Percentiles rank a stretch among this genome's conserved stretches.
These are phyloP conservation scores for Tetrahymena elliotti DNA, from an alignment of 73 alveolate species.

Conservation along the genomic window DNA sequence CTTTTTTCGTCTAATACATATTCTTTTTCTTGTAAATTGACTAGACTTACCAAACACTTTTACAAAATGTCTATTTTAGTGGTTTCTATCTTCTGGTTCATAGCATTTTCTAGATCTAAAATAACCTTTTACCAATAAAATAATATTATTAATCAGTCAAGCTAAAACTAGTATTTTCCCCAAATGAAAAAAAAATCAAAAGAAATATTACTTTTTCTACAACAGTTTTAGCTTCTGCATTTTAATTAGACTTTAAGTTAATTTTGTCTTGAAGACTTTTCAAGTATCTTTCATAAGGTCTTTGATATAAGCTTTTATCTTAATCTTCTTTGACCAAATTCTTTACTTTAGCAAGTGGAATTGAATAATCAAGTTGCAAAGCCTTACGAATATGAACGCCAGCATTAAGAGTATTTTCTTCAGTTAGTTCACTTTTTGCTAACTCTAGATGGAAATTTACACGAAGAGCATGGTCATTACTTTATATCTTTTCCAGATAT, in stretches of 20 bases:
- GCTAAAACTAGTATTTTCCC: not conserved
- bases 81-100: slow-evolving; percentile 68
- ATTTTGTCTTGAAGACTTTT: slow-evolving; percentile 56
- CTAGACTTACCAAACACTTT: slow-evolving; percentile 30
- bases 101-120: slow-evolving; percentile 89
- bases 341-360: slow-evolving; percentile 67
- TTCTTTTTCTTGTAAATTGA: slow-evolving; percentile 35
- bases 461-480: slow-evolving; percentile 88
- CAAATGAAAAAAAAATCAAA: not conserved
- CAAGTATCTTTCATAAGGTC: slow-evolving; percentile 69
- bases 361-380: slow-evolving; percentile 81
- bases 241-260: slow-evolving; percentile 51
- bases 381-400: slow-evolving; percentile 88
- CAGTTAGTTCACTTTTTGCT: slow-evolving; percentile 93
- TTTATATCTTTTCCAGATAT: slow-evolving; percentile 76
- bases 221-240: slow-evolving; percentile 83
- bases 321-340: slow-evolving; percentile 61
- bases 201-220: slow-evolving; percentile 69
- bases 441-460: slow-evolving; percentile 92
- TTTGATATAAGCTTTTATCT: slow-evolving; percentile 68
- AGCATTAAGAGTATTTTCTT: slow-evolving; percentile 93
- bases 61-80: slow-evolving; percentile 54
- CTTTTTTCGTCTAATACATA: slow-evolving; percentile 50
- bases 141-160: not conserved
- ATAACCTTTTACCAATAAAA: not conserved